These are phyloP conservation scores for Selaginella moellendorffii DNA, from an alignment of 75 land plant genomes.

Conservation along the genomic window DNA sequence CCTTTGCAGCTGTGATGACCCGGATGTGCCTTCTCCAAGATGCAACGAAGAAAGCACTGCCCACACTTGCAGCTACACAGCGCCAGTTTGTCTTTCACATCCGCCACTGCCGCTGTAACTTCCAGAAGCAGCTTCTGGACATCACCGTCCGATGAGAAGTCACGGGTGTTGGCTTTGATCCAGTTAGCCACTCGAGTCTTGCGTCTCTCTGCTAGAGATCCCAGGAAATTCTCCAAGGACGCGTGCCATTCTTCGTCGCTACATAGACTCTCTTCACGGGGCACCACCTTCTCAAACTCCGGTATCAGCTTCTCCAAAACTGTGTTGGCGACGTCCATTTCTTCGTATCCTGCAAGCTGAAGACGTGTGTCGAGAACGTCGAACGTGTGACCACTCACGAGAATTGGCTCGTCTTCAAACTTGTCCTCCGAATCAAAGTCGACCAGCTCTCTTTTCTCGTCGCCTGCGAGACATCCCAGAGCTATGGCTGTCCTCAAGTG, in stretches of 20 bases:
- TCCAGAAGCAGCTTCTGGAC: slow-evolving; percentile 20
- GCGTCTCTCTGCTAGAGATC: slow-evolving; percentile 13
- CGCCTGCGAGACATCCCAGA: slow-evolving; percentile 10
- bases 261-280: slow-evolving; percentile 2
- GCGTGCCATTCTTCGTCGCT: slow-evolving; percentile 22
- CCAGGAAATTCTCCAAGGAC: slow-evolving; percentile 12
- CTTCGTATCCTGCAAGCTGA: neutral
- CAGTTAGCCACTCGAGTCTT: slow-evolving; percentile 11
- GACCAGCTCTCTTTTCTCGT: slow-evolving; percentile 5
- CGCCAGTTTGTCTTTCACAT: slow-evolving; percentile 9
- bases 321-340: slow-evolving; percentile 1
- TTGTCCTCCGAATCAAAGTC: slow-evolving; percentile 12
- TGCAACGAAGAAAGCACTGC: slow-evolving; percentile 20
- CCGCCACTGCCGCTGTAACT: slow-evolving; percentile 6
- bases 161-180: slow-evolving; percentile 14
- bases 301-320: slow-evolving; percentile 2
- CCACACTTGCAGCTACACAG: slow-evolving; percentile 24
- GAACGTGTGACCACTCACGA: neutral
- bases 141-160: slow-evolving; percentile 15
- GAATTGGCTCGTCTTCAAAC: neutral
- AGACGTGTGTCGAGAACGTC: slow-evolving; percentile 1
- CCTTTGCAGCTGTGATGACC: slow-evolving; percentile 21
- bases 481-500: slow-evolving; percentile 10
- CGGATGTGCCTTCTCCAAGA: slow-evolving; percentile 15
- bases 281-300: slow-evolving; percentile 12